Evolutionary conservation across 495 filamentous ascomycete genomes (phyloP).

Genomic region (Aspergillus sparsus): DNA sequence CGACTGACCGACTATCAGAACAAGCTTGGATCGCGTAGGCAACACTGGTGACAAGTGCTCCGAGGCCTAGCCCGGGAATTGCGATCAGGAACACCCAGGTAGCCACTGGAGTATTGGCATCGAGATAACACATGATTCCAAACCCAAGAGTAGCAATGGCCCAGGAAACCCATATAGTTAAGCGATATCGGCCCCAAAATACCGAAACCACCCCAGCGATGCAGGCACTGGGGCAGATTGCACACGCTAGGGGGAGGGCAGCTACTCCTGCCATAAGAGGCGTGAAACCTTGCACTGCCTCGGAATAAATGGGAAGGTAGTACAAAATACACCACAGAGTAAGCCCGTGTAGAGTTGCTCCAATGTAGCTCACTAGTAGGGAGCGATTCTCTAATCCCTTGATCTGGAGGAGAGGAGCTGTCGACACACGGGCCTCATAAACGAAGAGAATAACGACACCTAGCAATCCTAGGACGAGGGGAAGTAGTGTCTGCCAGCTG

Average conservation of each 20-base stretch:
- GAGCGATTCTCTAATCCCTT: conserved; percentile 51
- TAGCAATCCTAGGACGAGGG: conserved; percentile 22
- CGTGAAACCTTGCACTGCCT: conserved; percentile 50
- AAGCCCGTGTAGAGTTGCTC: conserved; percentile 50
- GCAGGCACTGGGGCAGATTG: conserved; percentile 49
- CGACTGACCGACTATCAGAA: conserved; percentile 38
- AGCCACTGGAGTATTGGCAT: conserved; percentile 40
- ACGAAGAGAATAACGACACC: conserved; percentile 22
- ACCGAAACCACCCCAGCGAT: conserved; percentile 45
- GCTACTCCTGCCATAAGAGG: conserved; percentile 48
- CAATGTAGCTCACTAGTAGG: conserved; percentile 41
- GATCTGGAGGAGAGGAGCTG: conserved; percentile 49
- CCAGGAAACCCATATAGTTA: conserved; percentile 56
- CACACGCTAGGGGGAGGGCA: conserved; percentile 51
- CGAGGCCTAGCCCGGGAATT: conserved; percentile 48
- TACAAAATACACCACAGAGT: conserved; percentile 48
- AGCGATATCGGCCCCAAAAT: conserved; percentile 47
- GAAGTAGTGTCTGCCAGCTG: conserved; percentile 49
- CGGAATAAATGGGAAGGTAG: conserved; percentile 52
- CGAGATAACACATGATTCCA: conserved; percentile 48
- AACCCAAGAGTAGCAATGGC: conserved; percentile 47
- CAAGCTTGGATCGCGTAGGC: conserved; percentile 51
- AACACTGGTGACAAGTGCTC: conserved; percentile 49
- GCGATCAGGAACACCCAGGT: conserved; percentile 52
- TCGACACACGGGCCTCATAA: conserved; percentile 29